Percentiles rank a stretch among this genome's conserved stretches.
phyloP scores from a whole-genome alignment of 495 filamentous ascomycete species.

The Geoglossum glabrum region DNA sequence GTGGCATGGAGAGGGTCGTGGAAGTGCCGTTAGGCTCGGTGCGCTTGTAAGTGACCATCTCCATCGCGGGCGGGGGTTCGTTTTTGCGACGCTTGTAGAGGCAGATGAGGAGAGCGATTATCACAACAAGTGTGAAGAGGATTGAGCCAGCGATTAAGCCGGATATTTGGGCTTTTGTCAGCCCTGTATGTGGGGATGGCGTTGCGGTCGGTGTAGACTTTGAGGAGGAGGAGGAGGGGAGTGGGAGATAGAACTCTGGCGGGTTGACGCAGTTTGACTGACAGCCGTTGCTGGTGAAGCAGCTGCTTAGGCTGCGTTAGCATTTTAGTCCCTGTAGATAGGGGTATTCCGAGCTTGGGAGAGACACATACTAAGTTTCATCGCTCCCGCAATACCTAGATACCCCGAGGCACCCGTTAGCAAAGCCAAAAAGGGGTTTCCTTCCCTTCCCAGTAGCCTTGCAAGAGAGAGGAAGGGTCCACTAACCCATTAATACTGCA shows the following conservation, averaged over 20 bases:
- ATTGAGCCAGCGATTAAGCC: conserved; percentile 1
- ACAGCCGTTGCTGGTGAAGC: conserved; percentile 3
- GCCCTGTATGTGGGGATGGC: neutral
- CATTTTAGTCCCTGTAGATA: neutral
- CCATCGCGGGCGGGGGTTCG: neutral
- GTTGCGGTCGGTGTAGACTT: neutral
- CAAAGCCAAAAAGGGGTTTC: neutral
- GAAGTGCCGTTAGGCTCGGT: neutral
- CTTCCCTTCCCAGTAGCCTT: too few relatives aligned
- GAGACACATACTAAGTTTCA: conserved; percentile 5
- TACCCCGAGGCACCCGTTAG: neutral
- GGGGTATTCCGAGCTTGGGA: too few relatives aligned
- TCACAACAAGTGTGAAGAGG: conserved; percentile 3
- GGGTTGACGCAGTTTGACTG: conserved; percentile 3
- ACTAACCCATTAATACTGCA: conserved; percentile 2
- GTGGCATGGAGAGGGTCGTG: neutral
- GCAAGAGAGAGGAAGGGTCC: too few relatives aligned
- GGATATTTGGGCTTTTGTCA: neutral
- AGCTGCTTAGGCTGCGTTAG: neutral
- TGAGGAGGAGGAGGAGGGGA: neutral
- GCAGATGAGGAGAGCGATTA: neutral
- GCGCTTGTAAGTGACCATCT: neutral
- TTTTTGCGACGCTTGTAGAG: neutral
- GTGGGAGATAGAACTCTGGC: neutral
- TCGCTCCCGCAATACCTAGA: conserved; percentile 4